Base-by-base conservation (phyloP, 2,329 filamentous ascomycete genomes). In the Exophiala dermatitidis region DNA sequence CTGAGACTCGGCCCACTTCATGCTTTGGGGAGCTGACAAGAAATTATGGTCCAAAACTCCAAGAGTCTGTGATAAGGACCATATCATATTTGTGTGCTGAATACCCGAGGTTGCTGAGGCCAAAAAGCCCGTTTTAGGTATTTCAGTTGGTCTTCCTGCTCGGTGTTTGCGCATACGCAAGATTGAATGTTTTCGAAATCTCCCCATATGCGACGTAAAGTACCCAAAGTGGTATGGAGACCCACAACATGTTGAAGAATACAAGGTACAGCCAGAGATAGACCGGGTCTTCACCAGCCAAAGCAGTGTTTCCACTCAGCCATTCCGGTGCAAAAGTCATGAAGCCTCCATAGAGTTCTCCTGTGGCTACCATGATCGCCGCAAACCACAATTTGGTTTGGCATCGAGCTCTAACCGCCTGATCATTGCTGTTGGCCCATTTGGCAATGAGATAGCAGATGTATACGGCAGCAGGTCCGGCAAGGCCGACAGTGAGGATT, bases 271-370 rank as follows among this genome's bases (percentile, higher is more conserved):
- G 67, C 78, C 80, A 83, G 65, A 80, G 65, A 63, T 81, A 84
- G 67, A 84, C 80, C 59, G 75, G 79, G 57, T 83, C 81, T 31
- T 72, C 73, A 0, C 77, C 80, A 56, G 80, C 77, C 51, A 85
- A 68, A 61, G 79, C 79, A 10, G 75, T 69, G 44, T 71, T 78
- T 0, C 78, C 81, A 2, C 73, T 79, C 60, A 85, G 65, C 81
- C 81, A 84, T 65, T 85, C 81, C 33, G 81, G 81, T 38, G 75
- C 77, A 66, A 84, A 84, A 0, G 81, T 84, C 80, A 84, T 83
- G 65, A 78, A 83, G 29, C 76, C 72, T 4, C 81, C 81, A 68
- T 84, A 84, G 41, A 85, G 68, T 67, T 85, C 81, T 7, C 72
- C 80, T n/a, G 80, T 82, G 7, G 81, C 81, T 40, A 84, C 67